These are phyloP conservation scores for Backusella mclennaniae DNA, from an alignment of 192 early-diverging fungal genomes.

Conservation along the genomic window DNA sequence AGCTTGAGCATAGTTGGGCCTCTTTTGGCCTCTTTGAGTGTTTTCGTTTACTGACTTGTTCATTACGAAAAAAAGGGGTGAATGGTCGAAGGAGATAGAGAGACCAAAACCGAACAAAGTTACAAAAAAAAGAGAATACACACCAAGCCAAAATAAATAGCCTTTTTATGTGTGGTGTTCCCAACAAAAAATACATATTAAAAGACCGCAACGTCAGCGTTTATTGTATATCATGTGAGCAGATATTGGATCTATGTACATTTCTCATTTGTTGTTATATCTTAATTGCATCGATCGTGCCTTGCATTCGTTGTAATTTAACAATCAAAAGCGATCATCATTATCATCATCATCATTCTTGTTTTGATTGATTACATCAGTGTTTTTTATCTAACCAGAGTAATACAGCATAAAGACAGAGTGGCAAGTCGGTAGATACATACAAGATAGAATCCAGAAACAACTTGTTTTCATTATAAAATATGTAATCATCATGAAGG, in stretches of 20 bases:
- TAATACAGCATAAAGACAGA: no score
- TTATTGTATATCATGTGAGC: conserved; percentile 29
- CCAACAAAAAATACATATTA: neutral
- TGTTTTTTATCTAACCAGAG: no score
- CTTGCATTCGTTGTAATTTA: neutral
- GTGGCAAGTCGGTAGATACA: neutral
- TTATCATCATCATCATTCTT: neutral
- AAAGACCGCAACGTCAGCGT: neutral
- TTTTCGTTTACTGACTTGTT: neutral
- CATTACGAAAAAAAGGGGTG: neutral
- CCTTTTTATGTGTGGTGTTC: neutral
- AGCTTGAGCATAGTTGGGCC: conserved; percentile 6
- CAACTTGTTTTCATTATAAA: neutral
- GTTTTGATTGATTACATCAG: neutral
- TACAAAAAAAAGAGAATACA: neutral
- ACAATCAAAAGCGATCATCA: neutral
- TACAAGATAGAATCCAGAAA: neutral
- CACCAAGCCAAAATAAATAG: neutral
- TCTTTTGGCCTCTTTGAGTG: neutral
- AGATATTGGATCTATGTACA: neutral
- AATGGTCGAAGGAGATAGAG: neutral
- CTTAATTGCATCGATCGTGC: neutral
- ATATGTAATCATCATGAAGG: neutral
- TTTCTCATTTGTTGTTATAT: neutral
- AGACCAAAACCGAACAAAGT: conserved; percentile 4